A percentile compares a stretch with the other conserved stretches of the same genome.
Conservation (phyloP, 305 asterid species). For the Petunia hybrid region DNA sequence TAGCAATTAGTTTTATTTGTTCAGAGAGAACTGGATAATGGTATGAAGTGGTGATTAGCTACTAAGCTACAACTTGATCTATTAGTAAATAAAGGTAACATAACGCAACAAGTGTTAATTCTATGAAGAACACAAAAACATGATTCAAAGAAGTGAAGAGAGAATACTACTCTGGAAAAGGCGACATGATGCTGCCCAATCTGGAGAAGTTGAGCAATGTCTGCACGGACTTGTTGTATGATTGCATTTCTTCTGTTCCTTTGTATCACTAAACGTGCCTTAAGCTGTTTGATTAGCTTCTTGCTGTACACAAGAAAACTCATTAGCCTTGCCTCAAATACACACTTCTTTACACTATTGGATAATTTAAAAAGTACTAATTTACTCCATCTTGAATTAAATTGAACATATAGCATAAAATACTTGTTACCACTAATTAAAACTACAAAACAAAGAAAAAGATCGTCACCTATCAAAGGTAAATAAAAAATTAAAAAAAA, state of each 20-base stretch:
- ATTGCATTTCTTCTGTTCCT: conserved; percentile 44
- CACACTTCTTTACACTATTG: no score
- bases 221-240: conserved; percentile 41
- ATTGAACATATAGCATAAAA: no score
- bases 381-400: no score
- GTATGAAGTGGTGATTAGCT: neutral
- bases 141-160: no score
- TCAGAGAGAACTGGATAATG: neutral
- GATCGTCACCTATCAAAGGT: no score
- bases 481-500: neutral
- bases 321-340: neutral
- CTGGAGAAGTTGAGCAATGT: conserved; percentile 47
- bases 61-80: neutral
- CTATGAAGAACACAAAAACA: neutral
- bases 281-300: conserved; percentile 38
- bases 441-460: neutral
- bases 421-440: neutral
- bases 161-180: conserved; percentile 34
- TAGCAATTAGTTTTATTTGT: neutral
- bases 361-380: neutral
- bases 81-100: neutral
- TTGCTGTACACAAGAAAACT: conserved; percentile 34
- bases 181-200: conserved; percentile 38
- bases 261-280: conserved; percentile 33
- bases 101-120: no score